These are phyloP conservation scores for Naganishia sp. DNA, from an alignment of 1,284 basidiomycete genomes.

Conservation along the genomic window DNA sequence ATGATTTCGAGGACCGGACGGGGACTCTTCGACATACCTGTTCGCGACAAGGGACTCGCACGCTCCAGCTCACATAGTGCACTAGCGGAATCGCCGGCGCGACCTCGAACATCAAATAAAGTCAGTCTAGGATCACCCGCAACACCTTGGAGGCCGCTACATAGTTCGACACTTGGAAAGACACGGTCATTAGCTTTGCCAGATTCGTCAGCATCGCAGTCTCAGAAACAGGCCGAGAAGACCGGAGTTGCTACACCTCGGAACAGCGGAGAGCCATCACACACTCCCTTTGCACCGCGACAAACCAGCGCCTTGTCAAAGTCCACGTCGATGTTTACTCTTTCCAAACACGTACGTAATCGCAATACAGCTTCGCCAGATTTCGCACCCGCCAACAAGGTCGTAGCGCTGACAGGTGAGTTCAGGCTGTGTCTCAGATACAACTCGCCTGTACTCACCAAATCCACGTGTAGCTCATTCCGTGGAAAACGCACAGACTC, in stretches of 20 bases:
- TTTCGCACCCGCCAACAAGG: background rate
- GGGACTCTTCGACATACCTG: slow-evolving; percentile 18
- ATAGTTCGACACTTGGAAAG: slow-evolving; percentile 2
- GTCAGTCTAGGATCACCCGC: slow-evolving; percentile 1
- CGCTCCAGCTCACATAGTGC: slow-evolving; percentile 4
- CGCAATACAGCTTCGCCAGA: background rate
- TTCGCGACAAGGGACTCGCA: slow-evolving; percentile 1
- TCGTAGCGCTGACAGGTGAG: background rate
- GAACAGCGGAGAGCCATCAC: background rate
- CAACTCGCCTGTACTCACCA: background rate
- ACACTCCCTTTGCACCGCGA: background rate
- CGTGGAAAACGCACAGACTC: background rate
- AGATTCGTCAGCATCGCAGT: background rate
- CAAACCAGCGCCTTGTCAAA: slow-evolving; percentile 14
- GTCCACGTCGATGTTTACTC: slow-evolving; percentile 21
- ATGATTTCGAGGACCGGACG: slow-evolving; percentile 18
- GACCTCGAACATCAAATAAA: background rate
- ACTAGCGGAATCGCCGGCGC: slow-evolving; percentile 4
- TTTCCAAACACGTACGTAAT: background rate
- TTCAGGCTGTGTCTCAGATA: background rate
- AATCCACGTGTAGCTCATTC: background rate
- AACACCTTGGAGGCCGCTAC: slow-evolving; percentile 14
- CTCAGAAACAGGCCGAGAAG: too few species aligned
- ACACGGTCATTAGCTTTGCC: slow-evolving; percentile 1
- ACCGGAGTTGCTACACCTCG: background rate